These are phyloP conservation scores for Botrytis hyacinthi DNA, from an alignment of 2,329 filamentous ascomycete genomes.

Conservation along the genomic window DNA sequence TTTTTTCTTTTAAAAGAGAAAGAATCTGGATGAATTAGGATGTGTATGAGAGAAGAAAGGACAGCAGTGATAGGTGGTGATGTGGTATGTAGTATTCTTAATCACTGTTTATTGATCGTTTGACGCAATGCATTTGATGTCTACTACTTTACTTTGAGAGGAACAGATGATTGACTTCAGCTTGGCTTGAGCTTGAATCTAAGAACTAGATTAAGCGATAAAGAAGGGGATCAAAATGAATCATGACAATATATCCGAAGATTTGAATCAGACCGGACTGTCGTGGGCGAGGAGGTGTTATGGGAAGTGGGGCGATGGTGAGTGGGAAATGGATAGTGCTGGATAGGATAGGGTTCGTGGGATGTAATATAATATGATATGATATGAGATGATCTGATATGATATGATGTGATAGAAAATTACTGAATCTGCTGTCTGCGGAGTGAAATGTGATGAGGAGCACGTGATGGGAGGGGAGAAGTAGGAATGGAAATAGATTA, in stretches of 20 bases:
- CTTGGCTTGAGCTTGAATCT: too few relatives aligned
- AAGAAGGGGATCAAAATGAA: too few relatives aligned
- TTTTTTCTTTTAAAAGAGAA: not conserved
- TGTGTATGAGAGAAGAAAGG: too few relatives aligned
- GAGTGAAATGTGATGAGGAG: not conserved
- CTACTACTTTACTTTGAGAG: too few relatives aligned
- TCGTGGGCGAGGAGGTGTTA: not conserved
- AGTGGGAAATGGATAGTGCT: not conserved
- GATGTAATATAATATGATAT: not conserved
- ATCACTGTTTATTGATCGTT: too few relatives aligned
- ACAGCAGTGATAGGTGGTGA: too few relatives aligned
- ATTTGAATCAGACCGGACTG: not conserved
- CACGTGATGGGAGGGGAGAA: not conserved
- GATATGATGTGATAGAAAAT: too few relatives aligned
- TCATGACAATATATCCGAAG: not conserved
- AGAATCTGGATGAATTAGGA: not conserved
- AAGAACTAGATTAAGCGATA: too few relatives aligned
- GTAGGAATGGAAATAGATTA: not conserved
- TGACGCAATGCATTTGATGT: too few relatives aligned
- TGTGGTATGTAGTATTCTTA: too few relatives aligned
- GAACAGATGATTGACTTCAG: too few relatives aligned
- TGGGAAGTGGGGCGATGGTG: not conserved
- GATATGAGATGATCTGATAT: too few relatives aligned
- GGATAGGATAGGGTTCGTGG: not conserved
- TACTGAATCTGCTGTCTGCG: not conserved